Conservation (phyloP, 108 stramenopile species). For the Skeletonema marinoi region DNA sequence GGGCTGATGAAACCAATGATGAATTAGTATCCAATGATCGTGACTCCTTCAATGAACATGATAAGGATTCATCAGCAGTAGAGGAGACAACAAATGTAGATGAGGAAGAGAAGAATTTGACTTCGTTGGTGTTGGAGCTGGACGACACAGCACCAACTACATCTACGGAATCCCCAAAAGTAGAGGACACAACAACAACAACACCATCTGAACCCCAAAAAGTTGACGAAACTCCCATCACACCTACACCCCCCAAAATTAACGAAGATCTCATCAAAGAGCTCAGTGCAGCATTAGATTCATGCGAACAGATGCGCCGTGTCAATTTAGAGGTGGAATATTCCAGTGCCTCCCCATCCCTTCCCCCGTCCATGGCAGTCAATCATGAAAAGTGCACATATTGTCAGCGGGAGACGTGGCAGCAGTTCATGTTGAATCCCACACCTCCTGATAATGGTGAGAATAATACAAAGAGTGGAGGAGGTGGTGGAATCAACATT, state of each 20-base stretch:
- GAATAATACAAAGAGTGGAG: background rate
- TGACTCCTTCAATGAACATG: no score
- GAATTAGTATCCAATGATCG: no score
- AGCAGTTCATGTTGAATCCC: constrained; percentile 10
- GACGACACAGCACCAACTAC: background rate
- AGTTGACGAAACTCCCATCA: background rate
- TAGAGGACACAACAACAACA: background rate
- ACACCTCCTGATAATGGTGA: background rate
- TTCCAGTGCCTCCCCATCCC: background rate
- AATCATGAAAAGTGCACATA: constrained; percentile 37
- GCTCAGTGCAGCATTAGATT: constrained; percentile 62
- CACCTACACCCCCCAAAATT: background rate
- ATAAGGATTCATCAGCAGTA: no score
- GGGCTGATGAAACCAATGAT: no score
- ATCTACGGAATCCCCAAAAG: background rate
- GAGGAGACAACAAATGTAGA: no score
- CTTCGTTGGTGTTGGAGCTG: no score
- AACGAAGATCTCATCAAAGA: constrained; percentile 43
- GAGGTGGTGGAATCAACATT: constrained; percentile 3
- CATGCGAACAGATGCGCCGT: constrained; percentile 61
- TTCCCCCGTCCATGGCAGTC: constrained; percentile 3
- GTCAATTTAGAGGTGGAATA: constrained; percentile 70
- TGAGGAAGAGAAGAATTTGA: no score
- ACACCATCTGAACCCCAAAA: background rate
- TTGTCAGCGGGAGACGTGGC: constrained; percentile 37